Evolutionary conservation across 2,329 filamentous ascomycete species (phyloP).

Genomic region (Macrophomina tecta): DNA sequence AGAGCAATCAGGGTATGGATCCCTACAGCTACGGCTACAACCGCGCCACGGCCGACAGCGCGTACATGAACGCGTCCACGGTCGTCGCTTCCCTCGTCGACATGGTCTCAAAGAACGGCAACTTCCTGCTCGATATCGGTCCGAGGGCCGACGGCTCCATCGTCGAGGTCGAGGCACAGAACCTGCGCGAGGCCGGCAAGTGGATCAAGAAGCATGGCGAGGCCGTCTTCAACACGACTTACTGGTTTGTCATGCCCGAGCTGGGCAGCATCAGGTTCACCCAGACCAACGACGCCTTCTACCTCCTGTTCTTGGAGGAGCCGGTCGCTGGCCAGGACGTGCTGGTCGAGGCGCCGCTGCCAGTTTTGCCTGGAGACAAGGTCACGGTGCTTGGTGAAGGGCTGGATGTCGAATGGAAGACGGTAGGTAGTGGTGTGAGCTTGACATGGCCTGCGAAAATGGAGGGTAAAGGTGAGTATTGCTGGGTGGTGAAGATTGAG

Average conservation of each 20-base stretch:
- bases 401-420: constrained; percentile 24
- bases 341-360: constrained; percentile 52
- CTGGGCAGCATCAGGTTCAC: constrained; percentile 58
- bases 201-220: constrained; percentile 63
- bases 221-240: constrained; percentile 64
- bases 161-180: constrained; percentile 54
- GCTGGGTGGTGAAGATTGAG: constrained; percentile 33
- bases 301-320: constrained; percentile 54
- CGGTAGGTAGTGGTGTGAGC: constrained; percentile 33
- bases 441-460: constrained; percentile 37
- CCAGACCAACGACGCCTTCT: constrained; percentile 59
- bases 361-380: constrained; percentile 54
- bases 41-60: constrained; percentile 55
- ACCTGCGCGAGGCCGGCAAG: constrained; percentile 57
- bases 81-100: constrained; percentile 59
- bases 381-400: constrained; percentile 52
- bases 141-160: constrained; percentile 63
- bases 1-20: constrained; percentile 65
- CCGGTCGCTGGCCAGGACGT: constrained; percentile 42
- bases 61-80: constrained; percentile 60
- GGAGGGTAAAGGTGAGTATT: constrained; percentile 27
- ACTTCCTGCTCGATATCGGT: constrained; percentile 63
- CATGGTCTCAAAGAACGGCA: constrained; percentile 62
- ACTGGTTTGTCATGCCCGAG: constrained; percentile 57
- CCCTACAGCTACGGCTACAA: constrained; percentile 67